phyloP scores from a whole-genome alignment of 1,284 basidiomycete genomes.

The Boletus mariae region DNA sequence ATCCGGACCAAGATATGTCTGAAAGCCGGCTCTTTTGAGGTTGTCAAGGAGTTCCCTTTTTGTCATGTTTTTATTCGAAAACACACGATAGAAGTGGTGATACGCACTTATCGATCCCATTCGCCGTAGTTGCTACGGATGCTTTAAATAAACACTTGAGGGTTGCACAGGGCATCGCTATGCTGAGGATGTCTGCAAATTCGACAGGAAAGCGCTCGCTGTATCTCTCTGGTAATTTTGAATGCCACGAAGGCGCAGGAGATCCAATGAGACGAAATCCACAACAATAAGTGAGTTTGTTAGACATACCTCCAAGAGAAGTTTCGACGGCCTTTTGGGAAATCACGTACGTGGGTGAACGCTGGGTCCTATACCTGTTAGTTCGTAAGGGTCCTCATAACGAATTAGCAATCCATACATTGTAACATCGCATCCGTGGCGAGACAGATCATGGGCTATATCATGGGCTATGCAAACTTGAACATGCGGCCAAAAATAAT shows the following conservation, averaged over 20 bases:
- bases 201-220: constrained; percentile 27
- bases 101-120: constrained; percentile 23
- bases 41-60: constrained; percentile 37
- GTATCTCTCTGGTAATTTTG: constrained; percentile 17
- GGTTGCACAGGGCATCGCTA: constrained; percentile 20
- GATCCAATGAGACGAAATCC: constrained; percentile 1
- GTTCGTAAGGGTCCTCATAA: neutral
- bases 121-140: constrained; percentile 5
- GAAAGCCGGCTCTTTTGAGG: constrained; percentile 42
- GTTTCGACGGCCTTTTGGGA: constrained; percentile 13
- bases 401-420: constrained; percentile 14
- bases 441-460: constrained; percentile 25
- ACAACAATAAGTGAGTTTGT: neutral
- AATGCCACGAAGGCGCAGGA: neutral
- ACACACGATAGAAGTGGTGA: neutral
- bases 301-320: constrained; percentile 14
- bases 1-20: constrained; percentile 39
- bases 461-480: constrained; percentile 23
- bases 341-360: constrained; percentile 27
- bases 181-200: constrained; percentile 22
- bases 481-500: neutral
- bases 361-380: constrained; percentile 21
- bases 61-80: neutral
- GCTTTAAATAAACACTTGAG: constrained; percentile 11
- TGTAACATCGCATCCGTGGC: constrained; percentile 20